phyloP scores from a whole-genome alignment of 345 rosid genomes.

The Odontarrhena argentea region DNA sequence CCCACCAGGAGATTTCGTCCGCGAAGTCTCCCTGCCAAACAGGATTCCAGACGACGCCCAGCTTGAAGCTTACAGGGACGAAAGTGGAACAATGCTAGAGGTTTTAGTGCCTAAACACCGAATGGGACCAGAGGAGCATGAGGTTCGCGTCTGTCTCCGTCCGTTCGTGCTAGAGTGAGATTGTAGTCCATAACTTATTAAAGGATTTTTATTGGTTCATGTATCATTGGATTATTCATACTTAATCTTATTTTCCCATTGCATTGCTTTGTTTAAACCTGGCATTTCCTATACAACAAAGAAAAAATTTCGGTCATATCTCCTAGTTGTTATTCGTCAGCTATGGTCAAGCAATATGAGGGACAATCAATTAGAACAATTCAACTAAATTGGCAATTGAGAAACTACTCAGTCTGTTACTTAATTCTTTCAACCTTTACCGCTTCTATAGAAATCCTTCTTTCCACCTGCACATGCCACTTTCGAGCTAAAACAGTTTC shows the following conservation, averaged over 20 bases:
- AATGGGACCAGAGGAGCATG: constrained; percentile 88
- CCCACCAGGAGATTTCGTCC: constrained; percentile 84
- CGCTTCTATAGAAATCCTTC: too few relatives aligned
- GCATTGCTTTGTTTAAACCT: not conserved
- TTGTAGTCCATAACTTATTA: constrained; percentile 10
- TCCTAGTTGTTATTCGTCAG: not conserved
- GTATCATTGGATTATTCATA: constrained; percentile 40
- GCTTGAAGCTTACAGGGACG: constrained; percentile 77
- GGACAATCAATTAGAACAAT: not conserved
- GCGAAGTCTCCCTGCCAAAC: constrained; percentile 73
- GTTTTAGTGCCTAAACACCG: constrained; percentile 78
- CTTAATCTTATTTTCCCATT: constrained; percentile 8
- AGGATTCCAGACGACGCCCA: constrained; percentile 87
- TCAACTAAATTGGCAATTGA: too few relatives aligned
- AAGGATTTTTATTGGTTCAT: constrained; percentile 31
- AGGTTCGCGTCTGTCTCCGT: constrained; percentile 82
- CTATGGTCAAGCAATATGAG: not conserved
- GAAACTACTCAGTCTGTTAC: too few relatives aligned
- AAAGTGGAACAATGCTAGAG: constrained; percentile 74
- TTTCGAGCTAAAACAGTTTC: too few relatives aligned
- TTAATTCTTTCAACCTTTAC: too few relatives aligned
- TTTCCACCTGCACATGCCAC: too few relatives aligned
- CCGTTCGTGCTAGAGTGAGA: constrained; percentile 46
- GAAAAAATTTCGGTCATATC: not conserved
- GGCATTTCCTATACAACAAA: not conserved